These are phyloP conservation scores for Panicum hallii DNA, from an alignment of 202 grass and related monocot genomes.

Conservation along the genomic window DNA sequence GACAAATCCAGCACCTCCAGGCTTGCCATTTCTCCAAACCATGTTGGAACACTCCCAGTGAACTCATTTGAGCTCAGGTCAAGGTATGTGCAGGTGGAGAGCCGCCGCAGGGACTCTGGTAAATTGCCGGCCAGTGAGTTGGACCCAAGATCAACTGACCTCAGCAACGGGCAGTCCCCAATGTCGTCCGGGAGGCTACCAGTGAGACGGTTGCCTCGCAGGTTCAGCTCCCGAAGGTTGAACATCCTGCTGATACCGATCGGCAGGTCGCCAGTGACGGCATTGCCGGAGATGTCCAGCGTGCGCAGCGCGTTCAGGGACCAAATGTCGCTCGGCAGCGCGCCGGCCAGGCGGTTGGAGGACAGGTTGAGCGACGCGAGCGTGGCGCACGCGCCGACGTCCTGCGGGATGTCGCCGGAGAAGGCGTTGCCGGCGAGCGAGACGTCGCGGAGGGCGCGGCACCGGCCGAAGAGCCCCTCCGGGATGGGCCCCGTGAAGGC, in stretches of 20 bases:
- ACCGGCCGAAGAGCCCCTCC: conserved; percentile 70
- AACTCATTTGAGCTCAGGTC: conserved; percentile 80
- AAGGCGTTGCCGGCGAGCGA: conserved; percentile 78
- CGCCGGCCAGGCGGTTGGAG: conserved; percentile 68
- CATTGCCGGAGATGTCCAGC: conserved; percentile 81
- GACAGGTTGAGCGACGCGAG: conserved; percentile 81
- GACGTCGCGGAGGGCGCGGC: conserved; percentile 75
- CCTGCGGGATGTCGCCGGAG: conserved; percentile 58
- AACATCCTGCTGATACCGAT: conserved; percentile 87
- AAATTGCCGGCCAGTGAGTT: conserved; percentile 78
- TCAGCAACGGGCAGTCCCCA: conserved; percentile 80
- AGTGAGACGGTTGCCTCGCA: conserved; percentile 70
- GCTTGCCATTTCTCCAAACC: conserved; percentile 81
- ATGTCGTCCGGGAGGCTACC: conserved; percentile 81
- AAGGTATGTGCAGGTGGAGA: conserved; percentile 78
- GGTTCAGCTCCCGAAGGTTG: conserved; percentile 75
- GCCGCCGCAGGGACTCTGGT: conserved; percentile 75
- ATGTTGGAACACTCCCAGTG: conserved; percentile 77
- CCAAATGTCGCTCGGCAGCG: conserved; percentile 74
- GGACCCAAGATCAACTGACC: conserved; percentile 75
- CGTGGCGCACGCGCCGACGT: conserved; percentile 68
- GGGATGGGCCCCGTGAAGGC: conserved; percentile 70
- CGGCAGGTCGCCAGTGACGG: conserved; percentile 71
- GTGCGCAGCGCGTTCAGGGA: conserved; percentile 80
- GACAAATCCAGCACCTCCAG: conserved; percentile 83